Evolutionary conservation across 1,284 basidiomycete species (phyloP).

Genomic region (Polyporus tsugae): DNA sequence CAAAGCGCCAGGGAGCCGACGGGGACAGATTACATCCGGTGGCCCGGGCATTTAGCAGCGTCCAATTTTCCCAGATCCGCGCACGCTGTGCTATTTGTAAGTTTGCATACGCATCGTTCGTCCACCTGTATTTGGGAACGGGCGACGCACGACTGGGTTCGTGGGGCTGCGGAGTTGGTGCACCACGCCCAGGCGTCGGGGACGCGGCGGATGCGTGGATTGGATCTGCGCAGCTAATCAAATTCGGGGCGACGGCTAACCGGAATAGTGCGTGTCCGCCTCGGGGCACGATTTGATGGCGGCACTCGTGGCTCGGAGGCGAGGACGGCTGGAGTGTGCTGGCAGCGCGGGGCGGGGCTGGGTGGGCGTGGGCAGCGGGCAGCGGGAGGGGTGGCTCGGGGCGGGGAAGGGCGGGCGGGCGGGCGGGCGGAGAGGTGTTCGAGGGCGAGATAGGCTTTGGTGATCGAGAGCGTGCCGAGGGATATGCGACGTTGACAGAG

Average conservation of each 20-base stretch:
- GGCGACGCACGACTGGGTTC: constrained; percentile 2
- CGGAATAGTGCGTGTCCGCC: constrained; percentile 21
- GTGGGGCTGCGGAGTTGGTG: constrained; percentile 2
- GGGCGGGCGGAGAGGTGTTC: constrained; percentile 6
- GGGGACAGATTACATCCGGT: constrained; percentile 29
- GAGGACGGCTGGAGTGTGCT: constrained; percentile 6
- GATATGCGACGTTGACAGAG: constrained; percentile 35
- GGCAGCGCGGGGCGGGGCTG: constrained; percentile 27
- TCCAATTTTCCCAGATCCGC: constrained; percentile 26
- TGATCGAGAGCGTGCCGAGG: constrained; percentile 36
- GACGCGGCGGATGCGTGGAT: constrained; percentile 21
- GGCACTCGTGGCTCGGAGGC: constrained; percentile 20
- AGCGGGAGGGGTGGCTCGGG: not conserved
- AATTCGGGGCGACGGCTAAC: constrained; percentile 32
- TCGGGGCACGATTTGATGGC: constrained; percentile 17
- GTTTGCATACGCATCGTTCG: constrained; percentile 2
- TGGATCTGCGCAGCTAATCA: constrained; percentile 33
- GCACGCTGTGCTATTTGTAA: constrained; percentile 23
- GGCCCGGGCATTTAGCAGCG: constrained; percentile 18
- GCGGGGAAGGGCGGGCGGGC: constrained; percentile 8
- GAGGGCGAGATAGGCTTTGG: constrained; percentile 37
- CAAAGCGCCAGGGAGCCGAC: constrained; percentile 22
- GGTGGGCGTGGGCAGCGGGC: not conserved
- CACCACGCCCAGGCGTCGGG: constrained; percentile 11
- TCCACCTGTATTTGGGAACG: not conserved